Conservation (phyloP, 306 rosid genomes). For the Alnus rubra region DNA sequence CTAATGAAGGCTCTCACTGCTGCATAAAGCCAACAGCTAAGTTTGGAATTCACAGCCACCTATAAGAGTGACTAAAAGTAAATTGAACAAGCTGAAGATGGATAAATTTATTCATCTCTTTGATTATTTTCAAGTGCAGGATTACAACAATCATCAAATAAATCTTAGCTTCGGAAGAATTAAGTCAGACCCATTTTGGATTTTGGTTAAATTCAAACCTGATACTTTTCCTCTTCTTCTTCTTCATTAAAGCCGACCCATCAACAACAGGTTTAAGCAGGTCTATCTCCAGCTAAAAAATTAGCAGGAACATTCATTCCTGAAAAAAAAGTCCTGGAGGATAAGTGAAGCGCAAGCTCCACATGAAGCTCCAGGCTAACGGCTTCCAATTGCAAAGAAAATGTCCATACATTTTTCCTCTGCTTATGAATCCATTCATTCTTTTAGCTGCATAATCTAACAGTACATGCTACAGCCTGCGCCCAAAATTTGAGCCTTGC, state of each 20-base stretch:
- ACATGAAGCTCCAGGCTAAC: slow-evolving; percentile 6
- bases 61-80: slow-evolving; percentile 14
- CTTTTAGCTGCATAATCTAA: slow-evolving; percentile 64
- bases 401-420: slow-evolving; percentile 3
- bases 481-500: slow-evolving; percentile 96
- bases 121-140: slow-evolving; percentile 22
- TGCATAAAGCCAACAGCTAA: slow-evolving; percentile 48
- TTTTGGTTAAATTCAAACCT: slow-evolving; percentile 49
- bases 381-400: slow-evolving; percentile 6
- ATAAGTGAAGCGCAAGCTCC: slow-evolving; percentile 17
- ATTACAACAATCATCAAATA: slow-evolving; percentile 36
- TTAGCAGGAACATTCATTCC: slow-evolving; percentile 26
- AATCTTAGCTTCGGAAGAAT: slow-evolving; percentile 18
- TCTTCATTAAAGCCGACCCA: slow-evolving; percentile 16
- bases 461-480: slow-evolving; percentile 88
- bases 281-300: slow-evolving; percentile 32
- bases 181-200: slow-evolving; percentile 31
- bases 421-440: slow-evolving; percentile 2
- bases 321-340: slow-evolving; percentile 7
- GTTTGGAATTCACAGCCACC: slow-evolving; percentile 36
- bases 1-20: slow-evolving; percentile 44
- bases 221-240: slow-evolving; percentile 35
- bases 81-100: neutral
- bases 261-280: slow-evolving; percentile 27
- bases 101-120: slow-evolving; percentile 22